Evolutionary conservation across 306 rosid genomes (phyloP).

Genomic region (Hippophae tibetana): DNA sequence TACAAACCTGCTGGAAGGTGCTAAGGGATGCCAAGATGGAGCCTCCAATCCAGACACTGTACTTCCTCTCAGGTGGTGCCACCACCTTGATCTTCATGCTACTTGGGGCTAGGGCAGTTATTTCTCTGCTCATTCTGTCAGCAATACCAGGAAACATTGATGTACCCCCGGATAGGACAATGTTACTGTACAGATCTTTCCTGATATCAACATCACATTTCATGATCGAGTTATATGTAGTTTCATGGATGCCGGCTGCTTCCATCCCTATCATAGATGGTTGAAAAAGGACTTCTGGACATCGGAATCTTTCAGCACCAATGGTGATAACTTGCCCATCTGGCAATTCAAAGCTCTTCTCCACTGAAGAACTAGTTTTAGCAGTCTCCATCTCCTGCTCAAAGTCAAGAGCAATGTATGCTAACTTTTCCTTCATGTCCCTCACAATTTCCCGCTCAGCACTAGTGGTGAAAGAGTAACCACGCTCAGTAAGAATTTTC

Average conservation of each 20-base stretch:
- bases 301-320: conserved; percentile 95
- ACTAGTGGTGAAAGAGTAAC: conserved; percentile 89
- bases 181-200: conserved; percentile 93
- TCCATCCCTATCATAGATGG: conserved; percentile 97
- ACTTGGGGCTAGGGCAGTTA: conserved; percentile 94
- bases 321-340: conserved; percentile 97
- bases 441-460: conserved; percentile 99
- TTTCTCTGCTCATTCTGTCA: conserved; percentile 98
- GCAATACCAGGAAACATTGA: conserved; percentile 98
- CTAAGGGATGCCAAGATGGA: conserved; percentile 98
- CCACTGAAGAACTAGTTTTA: conserved; percentile 88
- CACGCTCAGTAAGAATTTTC: conserved; percentile 96
- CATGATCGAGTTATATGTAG: conserved; percentile 96
- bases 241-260: conserved; percentile 98
- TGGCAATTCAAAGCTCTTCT: conserved; percentile 94
- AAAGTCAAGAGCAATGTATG: conserved; percentile 85
- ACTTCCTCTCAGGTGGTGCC: conserved; percentile 98
- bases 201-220: conserved; percentile 99
- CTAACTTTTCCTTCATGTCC: conserved; percentile 89
- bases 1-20: conserved; percentile 97
- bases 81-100: conserved; percentile 99
- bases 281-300: conserved; percentile 95
- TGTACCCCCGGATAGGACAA: conserved; percentile 97
- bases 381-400: conserved; percentile 92
- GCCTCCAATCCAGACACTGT: conserved; percentile 99